These are phyloP conservation scores for Oryza longistaminata DNA, from an alignment of 176 grass and related monocot genomes.

Conservation along the genomic window DNA sequence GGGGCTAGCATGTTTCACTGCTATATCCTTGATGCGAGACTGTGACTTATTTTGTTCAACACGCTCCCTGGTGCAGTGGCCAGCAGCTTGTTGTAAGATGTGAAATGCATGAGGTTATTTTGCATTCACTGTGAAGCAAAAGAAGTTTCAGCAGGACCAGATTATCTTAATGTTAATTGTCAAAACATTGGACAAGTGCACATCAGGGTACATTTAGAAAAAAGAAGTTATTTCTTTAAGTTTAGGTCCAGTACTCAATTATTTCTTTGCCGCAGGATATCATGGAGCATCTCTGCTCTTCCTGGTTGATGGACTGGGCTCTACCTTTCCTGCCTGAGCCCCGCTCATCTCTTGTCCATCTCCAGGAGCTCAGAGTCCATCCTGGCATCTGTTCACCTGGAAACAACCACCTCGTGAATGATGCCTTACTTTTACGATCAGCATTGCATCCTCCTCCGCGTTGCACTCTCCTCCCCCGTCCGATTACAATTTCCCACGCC, in stretches of 20 bases:
- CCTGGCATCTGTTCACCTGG: constrained; percentile 75
- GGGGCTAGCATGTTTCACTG: background rate
- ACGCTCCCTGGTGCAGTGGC: background rate
- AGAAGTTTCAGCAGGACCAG: constrained; percentile 39
- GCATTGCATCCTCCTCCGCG: constrained; percentile 69
- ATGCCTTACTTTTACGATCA: constrained; percentile 75
- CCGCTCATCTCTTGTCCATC: constrained; percentile 73
- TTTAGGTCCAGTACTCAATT: constrained; percentile 84
- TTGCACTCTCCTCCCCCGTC: constrained; percentile 62
- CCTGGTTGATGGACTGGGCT: constrained; percentile 90
- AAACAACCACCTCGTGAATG: constrained; percentile 71
- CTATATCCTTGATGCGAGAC: constrained; percentile 5
- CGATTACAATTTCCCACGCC: constrained; percentile 62
- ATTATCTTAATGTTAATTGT: constrained; percentile 46
- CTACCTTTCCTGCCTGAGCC: constrained; percentile 82
- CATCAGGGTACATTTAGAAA: constrained; percentile 62
- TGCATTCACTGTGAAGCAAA: constrained; percentile 8
- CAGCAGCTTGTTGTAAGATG: background rate
- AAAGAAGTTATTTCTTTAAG: constrained; percentile 60
- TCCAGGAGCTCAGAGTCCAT: constrained; percentile 73
- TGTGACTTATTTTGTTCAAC: background rate
- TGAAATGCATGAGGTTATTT: constrained; percentile 27
- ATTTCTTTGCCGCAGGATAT: constrained; percentile 99
- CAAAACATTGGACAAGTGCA: constrained; percentile 48
- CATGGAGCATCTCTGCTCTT: constrained; percentile 64